These are phyloP conservation scores for Pseudocercospora crystallina DNA, from an alignment of 2,329 filamentous ascomycete species.

Conservation along the genomic window DNA sequence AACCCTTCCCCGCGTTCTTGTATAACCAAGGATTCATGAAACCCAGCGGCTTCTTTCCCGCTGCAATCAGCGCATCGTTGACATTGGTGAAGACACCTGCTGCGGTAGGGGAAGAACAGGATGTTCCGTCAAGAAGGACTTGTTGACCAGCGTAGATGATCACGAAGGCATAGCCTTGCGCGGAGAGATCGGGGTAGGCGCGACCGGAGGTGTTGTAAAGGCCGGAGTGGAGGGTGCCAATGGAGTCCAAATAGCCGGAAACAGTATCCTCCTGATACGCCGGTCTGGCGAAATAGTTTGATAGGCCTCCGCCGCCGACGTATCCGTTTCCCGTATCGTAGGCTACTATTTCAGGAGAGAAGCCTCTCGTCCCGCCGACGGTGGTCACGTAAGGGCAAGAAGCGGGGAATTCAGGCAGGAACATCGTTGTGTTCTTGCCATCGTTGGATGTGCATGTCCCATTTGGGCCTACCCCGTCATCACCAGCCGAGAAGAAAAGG, in stretches of 20 bases:
- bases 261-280: conserved; percentile 43
- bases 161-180: conserved; percentile 53
- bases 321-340: conserved; percentile 41
- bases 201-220: conserved; percentile 45
- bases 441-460: conserved; percentile 47
- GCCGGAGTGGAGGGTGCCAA: conserved; percentile 40
- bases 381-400: conserved; percentile 48
- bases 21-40: conserved; percentile 65
- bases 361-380: conserved; percentile 43
- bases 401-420: conserved; percentile 48
- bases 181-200: conserved; percentile 48
- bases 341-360: conserved; percentile 43
- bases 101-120: conserved; percentile 58
- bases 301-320: conserved; percentile 46
- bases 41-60: conserved; percentile 52
- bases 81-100: conserved; percentile 57
- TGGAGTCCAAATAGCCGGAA: conserved; percentile 38
- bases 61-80: conserved; percentile 59
- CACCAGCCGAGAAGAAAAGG: conserved; percentile 62
- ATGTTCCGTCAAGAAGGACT: conserved; percentile 50
- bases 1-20: conserved; percentile 43
- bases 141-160: conserved; percentile 44
- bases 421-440: conserved; percentile 43
- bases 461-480: conserved; percentile 55
- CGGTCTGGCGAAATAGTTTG: conserved; percentile 43